A percentile compares a stretch with the other conserved stretches of the same genome.
These are phyloP conservation scores for Ustilago cynodontis DNA, from an alignment of 1,284 basidiomycete genomes.

Conservation along the genomic window DNA sequence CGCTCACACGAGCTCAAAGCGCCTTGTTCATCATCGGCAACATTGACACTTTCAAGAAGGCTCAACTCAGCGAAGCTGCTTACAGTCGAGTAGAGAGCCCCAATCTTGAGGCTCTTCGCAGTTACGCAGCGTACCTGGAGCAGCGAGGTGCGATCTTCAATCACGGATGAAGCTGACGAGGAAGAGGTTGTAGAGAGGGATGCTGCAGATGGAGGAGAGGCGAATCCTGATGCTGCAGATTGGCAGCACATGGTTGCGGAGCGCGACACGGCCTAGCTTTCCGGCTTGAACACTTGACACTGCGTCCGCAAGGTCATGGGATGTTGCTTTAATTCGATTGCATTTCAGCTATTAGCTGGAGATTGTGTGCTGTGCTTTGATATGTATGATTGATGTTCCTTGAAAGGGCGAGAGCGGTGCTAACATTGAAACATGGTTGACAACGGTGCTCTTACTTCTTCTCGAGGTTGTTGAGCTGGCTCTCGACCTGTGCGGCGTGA, in stretches of 20 bases:
- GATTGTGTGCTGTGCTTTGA: background rate
- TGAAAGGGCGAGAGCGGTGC: slow-evolving; percentile 14
- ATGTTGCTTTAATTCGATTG: background rate
- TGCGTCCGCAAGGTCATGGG: too few relatives aligned
- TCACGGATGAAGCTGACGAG: slow-evolving; percentile 1
- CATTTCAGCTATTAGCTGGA: slow-evolving; percentile 12
- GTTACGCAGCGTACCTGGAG: slow-evolving; percentile 44
- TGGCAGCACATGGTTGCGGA: slow-evolving; percentile 40
- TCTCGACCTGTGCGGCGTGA: slow-evolving; percentile 29
- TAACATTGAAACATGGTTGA: background rate
- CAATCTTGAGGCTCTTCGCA: slow-evolving; percentile 38
- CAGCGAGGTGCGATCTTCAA: slow-evolving; percentile 18
- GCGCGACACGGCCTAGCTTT: slow-evolving; percentile 25
- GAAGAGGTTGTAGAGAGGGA: slow-evolving; percentile 19
- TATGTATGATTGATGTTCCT: background rate
- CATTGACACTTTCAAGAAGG: slow-evolving; percentile 75
- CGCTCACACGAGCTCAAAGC: slow-evolving; percentile 89
- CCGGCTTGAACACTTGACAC: too few relatives aligned
- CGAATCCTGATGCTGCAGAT: slow-evolving; percentile 27
- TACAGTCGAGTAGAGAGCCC: slow-evolving; percentile 47
- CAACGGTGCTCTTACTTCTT: slow-evolving; percentile 41
- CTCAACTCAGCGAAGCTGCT: slow-evolving; percentile 54
- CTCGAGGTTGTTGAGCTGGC: slow-evolving; percentile 56
- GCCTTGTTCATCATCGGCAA: slow-evolving; percentile 92
- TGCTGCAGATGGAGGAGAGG: slow-evolving; percentile 16